phyloP scores from a whole-genome alignment of 768 basidiomycete species.

The Naganishia kalamii region DNA sequence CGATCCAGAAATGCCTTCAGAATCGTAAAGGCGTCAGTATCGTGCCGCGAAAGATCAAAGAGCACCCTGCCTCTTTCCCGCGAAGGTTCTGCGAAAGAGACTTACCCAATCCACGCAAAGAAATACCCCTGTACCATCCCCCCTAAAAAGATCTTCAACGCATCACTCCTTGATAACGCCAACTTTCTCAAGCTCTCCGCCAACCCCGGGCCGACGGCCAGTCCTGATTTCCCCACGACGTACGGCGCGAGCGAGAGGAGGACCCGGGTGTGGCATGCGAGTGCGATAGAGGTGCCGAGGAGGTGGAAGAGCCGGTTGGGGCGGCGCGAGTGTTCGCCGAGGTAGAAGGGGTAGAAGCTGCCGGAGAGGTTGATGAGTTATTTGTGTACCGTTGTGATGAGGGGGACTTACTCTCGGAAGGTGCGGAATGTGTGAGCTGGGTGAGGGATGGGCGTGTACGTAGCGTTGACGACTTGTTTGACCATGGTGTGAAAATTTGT shows the following conservation, averaged over 20 bases:
- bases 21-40: too few relatives aligned
- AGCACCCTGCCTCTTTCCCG: too few relatives aligned
- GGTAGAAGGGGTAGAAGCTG: conserved; percentile 38
- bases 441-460: conserved; percentile 12
- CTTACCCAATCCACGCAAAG: conserved; percentile 36
- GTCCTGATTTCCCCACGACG: background rate
- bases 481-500: conserved; percentile 7
- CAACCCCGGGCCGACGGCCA: conserved; percentile 4
- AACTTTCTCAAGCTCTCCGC: background rate
- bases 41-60: too few relatives aligned
- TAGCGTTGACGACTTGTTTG: conserved; percentile 10
- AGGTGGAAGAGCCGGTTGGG: conserved; percentile 31
- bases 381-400: background rate
- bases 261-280: conserved; percentile 24
- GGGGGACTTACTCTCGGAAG: background rate
- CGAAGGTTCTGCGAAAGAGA: too few relatives aligned
- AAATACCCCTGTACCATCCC: conserved; percentile 29
- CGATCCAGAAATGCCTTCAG: conserved; percentile 35
- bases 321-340: conserved; percentile 34
- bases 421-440: conserved; percentile 8
- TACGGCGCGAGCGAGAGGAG: conserved; percentile 25
- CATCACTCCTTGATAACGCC: conserved; percentile 8
- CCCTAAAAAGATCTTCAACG: conserved; percentile 19
- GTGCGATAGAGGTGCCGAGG: conserved; percentile 28
- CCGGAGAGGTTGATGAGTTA: background rate